Conservation (phyloP, 148 eudicot species). For the Oxyria digyna region DNA sequence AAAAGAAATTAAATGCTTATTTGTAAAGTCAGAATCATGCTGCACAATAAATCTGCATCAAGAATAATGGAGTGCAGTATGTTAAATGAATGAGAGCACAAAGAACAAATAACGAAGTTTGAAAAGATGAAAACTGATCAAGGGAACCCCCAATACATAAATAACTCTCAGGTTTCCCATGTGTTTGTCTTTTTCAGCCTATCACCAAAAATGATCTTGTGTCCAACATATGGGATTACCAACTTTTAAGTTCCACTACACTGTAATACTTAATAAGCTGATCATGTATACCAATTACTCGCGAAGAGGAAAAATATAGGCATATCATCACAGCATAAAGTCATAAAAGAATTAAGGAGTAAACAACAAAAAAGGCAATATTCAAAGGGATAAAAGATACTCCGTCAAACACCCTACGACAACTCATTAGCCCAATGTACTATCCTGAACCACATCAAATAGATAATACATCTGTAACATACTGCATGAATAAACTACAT, state of each 20-base stretch:
- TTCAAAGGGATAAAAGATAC: too few relatives aligned
- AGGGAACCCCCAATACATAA: neutral
- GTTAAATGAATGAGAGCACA: neutral
- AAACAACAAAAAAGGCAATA: too few relatives aligned
- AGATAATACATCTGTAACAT: neutral
- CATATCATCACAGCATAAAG: too few relatives aligned
- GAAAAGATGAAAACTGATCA: neutral
- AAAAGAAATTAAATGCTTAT: neutral
- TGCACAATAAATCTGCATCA: neutral
- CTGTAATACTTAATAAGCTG: too few relatives aligned
- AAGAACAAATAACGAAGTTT: neutral
- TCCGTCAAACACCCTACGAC: too few relatives aligned
- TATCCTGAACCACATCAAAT: too few relatives aligned
- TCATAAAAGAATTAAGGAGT: too few relatives aligned
- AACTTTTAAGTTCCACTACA: too few relatives aligned
- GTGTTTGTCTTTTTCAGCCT: neutral
- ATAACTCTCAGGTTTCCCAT: neutral
- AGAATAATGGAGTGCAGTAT: neutral
- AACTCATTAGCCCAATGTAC: too few relatives aligned
- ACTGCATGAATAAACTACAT: neutral
- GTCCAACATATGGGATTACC: too few relatives aligned
- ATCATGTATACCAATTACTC: neutral
- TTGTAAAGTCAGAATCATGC: neutral
- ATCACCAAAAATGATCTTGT: neutral
- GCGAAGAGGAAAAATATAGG: neutral